Conservation (phyloP, 1,139 yeast species). For the Geotrichum candidum region DNA sequence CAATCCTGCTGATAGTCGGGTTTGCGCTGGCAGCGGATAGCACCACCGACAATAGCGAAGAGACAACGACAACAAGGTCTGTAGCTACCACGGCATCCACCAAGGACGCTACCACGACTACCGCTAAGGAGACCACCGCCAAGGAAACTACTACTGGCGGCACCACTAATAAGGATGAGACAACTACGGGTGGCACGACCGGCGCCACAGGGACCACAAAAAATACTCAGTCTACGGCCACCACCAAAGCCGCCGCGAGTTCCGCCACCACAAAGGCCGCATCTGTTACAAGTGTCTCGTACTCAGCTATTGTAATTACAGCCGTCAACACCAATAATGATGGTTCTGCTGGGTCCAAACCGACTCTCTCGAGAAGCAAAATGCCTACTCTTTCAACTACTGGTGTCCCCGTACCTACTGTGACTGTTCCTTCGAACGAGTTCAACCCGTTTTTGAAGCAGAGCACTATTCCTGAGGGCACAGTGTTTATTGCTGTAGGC, state of each 20-base stretch:
- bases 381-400: conserved; percentile 20
- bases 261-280: not conserved
- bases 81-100: not conserved
- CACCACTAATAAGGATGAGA: not conserved
- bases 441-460: conserved; percentile 57
- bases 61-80: not conserved
- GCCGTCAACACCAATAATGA: conserved; percentile 11
- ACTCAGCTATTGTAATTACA: conserved; percentile 11
- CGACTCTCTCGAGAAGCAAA: not conserved
- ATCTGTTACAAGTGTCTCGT: not conserved
- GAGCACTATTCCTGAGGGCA: conserved; percentile 54
- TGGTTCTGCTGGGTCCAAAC: not conserved
- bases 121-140: not conserved
- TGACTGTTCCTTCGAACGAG: conserved; percentile 55
- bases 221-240: not conserved
- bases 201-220: not conserved
- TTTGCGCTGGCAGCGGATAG: not conserved
- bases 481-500: conserved; percentile 77
- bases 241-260: not conserved
- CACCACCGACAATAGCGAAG: not conserved
- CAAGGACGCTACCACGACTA: not conserved
- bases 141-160: not conserved
- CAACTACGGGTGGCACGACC: not conserved
- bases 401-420: conserved; percentile 44
- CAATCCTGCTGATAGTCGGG: not conserved